phyloP scores from a whole-genome alignment of 2,329 filamentous ascomycete species.

The Aspergillus sp. region DNA sequence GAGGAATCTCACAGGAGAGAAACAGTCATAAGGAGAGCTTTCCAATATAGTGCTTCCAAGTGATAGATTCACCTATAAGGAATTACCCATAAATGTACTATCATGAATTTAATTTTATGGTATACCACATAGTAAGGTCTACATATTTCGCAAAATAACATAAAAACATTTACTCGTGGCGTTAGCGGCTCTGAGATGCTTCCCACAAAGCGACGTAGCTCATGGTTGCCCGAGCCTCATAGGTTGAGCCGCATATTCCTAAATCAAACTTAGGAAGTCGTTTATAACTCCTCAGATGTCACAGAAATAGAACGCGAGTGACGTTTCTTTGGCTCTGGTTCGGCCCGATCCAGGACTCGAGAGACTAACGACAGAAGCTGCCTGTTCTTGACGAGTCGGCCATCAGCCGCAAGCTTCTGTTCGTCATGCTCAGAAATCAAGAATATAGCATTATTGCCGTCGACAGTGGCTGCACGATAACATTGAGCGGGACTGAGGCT shows the following conservation, averaged over 20 bases:
- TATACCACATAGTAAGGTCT: slow-evolving; percentile 1
- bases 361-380: slow-evolving; percentile 4
- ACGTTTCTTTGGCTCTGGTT: neutral
- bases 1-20: slow-evolving; percentile 1
- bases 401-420: slow-evolving; percentile 2
- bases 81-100: slow-evolving; percentile 2
- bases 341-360: slow-evolving; percentile 1
- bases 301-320: slow-evolving; percentile 1
- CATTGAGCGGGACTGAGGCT: slow-evolving; percentile 3
- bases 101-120: slow-evolving; percentile 2
- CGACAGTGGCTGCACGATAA: neutral
- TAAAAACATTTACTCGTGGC: slow-evolving; percentile 1
- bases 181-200: slow-evolving; percentile 1
- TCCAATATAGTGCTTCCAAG: slow-evolving; percentile 1
- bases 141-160: slow-evolving; percentile 1
- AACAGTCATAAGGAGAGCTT: slow-evolving; percentile 1
- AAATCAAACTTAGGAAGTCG: neutral
- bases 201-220: slow-evolving; percentile 1
- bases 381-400: slow-evolving; percentile 3
- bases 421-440: slow-evolving; percentile 5
- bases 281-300: neutral
- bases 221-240: slow-evolving; percentile 1
- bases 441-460: slow-evolving; percentile 2
- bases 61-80: slow-evolving; percentile 1
- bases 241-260: slow-evolving; percentile 2